Base-by-base conservation (phyloP, 257 asterid genomes). In the Penstemon eatonii region DNA sequence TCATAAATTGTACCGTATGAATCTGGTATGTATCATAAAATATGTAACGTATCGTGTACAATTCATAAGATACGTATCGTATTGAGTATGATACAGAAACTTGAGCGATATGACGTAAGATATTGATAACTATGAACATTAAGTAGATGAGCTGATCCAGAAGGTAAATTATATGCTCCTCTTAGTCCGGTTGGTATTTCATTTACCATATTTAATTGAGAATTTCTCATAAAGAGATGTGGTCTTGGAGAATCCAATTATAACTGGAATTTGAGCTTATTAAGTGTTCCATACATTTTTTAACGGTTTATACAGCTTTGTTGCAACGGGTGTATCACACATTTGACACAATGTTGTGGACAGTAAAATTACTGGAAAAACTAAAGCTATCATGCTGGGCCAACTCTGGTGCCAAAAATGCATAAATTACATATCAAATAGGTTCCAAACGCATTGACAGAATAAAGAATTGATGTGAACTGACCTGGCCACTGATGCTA, bases 401-500 rank as follows among this genome's bases (percentile, higher is more conserved):
- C 50, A 60, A 61, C 33, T 47, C 44, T 54, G 10, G 38, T 8
- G 38, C 10, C 51, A 59, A 63, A 59, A 46, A 45, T 44, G 54
- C 73, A 63, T 13, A 50, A 44, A 42, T 9, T 19, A 64, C 8
- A 73, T 4, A 50, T 18, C 60, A 36, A 15, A 57, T 18, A 53
- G 66, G 49, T 67, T 62, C 47, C 63, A 66, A 55, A 58, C 42
- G 54, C 50, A 60, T n/a, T 44, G 55, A 7, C 12, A 19, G 56
- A 38, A 63, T 7, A 39, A 33, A 52, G 45, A 57, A 47, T 46
- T 46, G 51, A 46, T 46, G 8, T 8, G 11, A 46, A 83, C 90
- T 73, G 49, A 90, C 99, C 99, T 90, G 96, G 65, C 96, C 97
- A 72, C 97, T 83, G 77, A 84, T 85, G 87, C 81, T 83, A 70